Evolutionary conservation across 2,329 filamentous ascomycete species (phyloP), one percentile per base, ranked within the genome.

Genomic region (Xylogone sp.): DNA sequence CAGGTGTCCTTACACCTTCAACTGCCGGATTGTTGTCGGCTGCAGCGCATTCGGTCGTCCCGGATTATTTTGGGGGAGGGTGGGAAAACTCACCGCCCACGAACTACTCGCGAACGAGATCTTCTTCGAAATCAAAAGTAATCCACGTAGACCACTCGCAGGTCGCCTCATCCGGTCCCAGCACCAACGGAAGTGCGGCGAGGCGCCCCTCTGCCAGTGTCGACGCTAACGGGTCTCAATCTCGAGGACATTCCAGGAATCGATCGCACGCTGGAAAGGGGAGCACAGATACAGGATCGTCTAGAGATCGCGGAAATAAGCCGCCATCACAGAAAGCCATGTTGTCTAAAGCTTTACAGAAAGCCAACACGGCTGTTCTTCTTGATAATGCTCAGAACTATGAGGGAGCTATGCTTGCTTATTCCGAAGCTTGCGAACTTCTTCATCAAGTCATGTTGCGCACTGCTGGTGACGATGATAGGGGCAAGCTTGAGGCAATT

Each of bases 301-400:
- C 68, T 29, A 59, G 46, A 46, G 50, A 53, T 31, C 60, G 60
- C 45, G 59, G 58, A 45, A 62, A 60, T 63, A 70, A 76, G 55
- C 71, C 71, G n/a, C 82, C 82, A 13, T 90, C 88, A 1, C 88
- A 97, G 68, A 97, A 97, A 74, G 88, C 86, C 10, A 97, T 97
- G 92, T 79, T 99, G 31, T 96, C 93, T n/a, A 89, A 88, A 61
- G 94, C 94, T 1, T 75, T 99, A 50, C 88, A 96, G 66, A 96
- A 97, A 71, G 94, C 94, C 46, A 97, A 99, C 65, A 93, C 90
- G 12, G 94, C 94, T 20, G 94, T 99, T 21, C 81, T 97, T 59
- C 81, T 99, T 42, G 94, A 99, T 71, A 97, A 97, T 79, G 91
- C 90, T 13, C 89, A 94, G 63, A 96, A 97, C 65, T 93, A 94